These are phyloP conservation scores for Arthromyces matolae DNA, from an alignment of 768 basidiomycete species.

Conservation along the genomic window DNA sequence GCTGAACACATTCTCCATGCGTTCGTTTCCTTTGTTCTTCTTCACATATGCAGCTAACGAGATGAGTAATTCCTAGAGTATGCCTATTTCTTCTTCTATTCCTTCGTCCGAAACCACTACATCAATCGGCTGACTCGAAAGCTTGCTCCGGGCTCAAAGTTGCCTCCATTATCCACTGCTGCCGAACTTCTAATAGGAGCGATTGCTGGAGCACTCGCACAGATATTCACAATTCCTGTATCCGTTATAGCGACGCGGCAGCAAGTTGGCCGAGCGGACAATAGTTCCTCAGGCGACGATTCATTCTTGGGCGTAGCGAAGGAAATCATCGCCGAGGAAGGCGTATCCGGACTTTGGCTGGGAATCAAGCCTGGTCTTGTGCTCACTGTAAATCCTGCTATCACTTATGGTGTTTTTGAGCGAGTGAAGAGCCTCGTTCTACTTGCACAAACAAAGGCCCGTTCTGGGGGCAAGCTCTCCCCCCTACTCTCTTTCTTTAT, in stretches of 20 bases:
- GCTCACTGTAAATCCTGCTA: slow-evolving; percentile 96
- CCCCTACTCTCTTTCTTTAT: slow-evolving; percentile 78
- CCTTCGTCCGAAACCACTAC: slow-evolving; percentile 82
- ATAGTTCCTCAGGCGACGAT: slow-evolving; percentile 41
- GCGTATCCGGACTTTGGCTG: slow-evolving; percentile 85
- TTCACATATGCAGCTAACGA: not conserved
- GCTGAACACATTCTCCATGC: slow-evolving; percentile 97
- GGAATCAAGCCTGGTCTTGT: slow-evolving; percentile 90
- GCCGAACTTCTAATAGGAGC: slow-evolving; percentile 89
- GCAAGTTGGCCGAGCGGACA: slow-evolving; percentile 63
- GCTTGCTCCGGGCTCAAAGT: slow-evolving; percentile 56
- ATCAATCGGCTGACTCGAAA: slow-evolving; percentile 63
- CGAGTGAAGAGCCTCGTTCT: slow-evolving; percentile 77
- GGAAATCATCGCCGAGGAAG: slow-evolving; percentile 88
- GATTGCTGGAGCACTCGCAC: slow-evolving; percentile 88
- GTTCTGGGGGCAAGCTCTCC: slow-evolving; percentile 55
- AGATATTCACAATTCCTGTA: slow-evolving; percentile 98
- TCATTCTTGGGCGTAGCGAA: slow-evolving; percentile 77
- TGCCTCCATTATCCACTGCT: slow-evolving; percentile 63
- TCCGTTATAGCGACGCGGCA: slow-evolving; percentile 97
- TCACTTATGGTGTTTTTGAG: slow-evolving; percentile 95
- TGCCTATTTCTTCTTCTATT: slow-evolving; percentile 99
- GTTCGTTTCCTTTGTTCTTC: slow-evolving; percentile 45
- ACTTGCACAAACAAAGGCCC: slow-evolving; percentile 45
- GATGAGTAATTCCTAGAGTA: slow-evolving; percentile 60